A percentile compares a stretch with the other conserved stretches of the same genome.
Conservation (phyloP, 768 basidiomycete genomes). For the Mycena maculata region DNA sequence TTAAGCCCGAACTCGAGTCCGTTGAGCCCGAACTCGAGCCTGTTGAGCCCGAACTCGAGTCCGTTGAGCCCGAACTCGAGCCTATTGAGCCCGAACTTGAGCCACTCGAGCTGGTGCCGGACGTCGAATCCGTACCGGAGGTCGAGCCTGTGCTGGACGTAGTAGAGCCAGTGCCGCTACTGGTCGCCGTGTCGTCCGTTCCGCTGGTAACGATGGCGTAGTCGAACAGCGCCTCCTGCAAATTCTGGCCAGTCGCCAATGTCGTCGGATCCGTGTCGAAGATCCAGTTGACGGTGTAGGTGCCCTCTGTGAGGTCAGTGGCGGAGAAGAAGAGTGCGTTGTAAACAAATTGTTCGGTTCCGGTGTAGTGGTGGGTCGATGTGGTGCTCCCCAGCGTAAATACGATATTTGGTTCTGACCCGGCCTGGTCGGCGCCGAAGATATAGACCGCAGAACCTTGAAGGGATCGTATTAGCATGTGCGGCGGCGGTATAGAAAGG, state of each 20-base stretch:
- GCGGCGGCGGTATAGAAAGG: not conserved
- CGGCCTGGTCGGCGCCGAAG: constrained; percentile 22
- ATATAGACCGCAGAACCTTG: constrained; percentile 27
- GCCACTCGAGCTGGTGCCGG: not conserved
- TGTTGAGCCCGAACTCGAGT: not conserved
- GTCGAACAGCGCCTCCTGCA: constrained; percentile 28
- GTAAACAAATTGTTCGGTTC: constrained; percentile 16
- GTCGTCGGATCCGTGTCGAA: not conserved
- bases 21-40: not conserved
- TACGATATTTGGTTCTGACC: constrained; percentile 18
- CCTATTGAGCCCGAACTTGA: not conserved
- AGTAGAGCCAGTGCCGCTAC: not conserved
- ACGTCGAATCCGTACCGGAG: not conserved
- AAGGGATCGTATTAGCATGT: not conserved
- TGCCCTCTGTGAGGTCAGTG: not conserved
- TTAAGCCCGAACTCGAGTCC: not conserved
- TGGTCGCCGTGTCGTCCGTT: not conserved
- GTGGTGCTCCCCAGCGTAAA: constrained; percentile 20
- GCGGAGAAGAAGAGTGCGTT: constrained; percentile 26
- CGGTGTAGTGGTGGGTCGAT: constrained; percentile 25
- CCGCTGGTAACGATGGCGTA: constrained; percentile 28
- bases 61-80: not conserved
- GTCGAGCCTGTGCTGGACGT: too few relatives aligned
- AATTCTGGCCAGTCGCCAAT: not conserved
- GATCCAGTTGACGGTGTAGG: constrained; percentile 25